Percentiles rank a stretch among this genome's conserved stretches.
Evolutionary conservation across 1,284 basidiomycete genomes (phyloP).

Genomic region (Heterobasidion irregulare): DNA sequence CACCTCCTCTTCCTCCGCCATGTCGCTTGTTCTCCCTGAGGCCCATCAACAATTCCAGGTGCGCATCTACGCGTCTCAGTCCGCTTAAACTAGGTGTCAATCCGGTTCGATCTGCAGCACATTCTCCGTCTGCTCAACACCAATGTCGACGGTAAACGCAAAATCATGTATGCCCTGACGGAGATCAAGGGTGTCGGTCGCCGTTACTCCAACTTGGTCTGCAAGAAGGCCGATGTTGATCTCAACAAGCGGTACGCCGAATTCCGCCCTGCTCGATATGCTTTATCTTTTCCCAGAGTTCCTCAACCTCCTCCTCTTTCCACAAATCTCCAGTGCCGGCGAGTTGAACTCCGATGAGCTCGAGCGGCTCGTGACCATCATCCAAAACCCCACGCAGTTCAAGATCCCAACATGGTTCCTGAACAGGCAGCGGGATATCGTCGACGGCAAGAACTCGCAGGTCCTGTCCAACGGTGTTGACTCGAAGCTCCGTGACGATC

Average conservation of each 20-base stretch:
- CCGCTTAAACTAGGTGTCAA: not conserved
- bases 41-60: constrained; percentile 91
- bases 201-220: constrained; percentile 97
- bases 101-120: constrained; percentile 52
- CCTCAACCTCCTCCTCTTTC: not conserved
- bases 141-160: constrained; percentile 98
- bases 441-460: constrained; percentile 96
- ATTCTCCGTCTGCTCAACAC: constrained; percentile 99
- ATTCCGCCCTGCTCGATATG: constrained; percentile 9
- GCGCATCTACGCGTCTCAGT: constrained; percentile 13
- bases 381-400: constrained; percentile 99
- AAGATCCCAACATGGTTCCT: constrained; percentile 99
- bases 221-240: constrained; percentile 99
- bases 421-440: constrained; percentile 98
- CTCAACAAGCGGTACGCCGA: constrained; percentile 88
- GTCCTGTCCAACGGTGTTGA: constrained; percentile 97
- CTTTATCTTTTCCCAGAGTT: not conserved
- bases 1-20: constrained; percentile 25
- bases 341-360: constrained; percentile 97
- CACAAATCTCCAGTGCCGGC: constrained; percentile 54
- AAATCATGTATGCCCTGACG: constrained; percentile 96
- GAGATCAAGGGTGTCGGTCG: constrained; percentile 99
- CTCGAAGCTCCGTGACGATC: constrained; percentile 97
- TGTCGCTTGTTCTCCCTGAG: constrained; percentile 94
- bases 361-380: constrained; percentile 98